These are phyloP conservation scores for Penicillium robsamsonii DNA, from an alignment of 495 filamentous ascomycete genomes.

Conservation along the genomic window DNA sequence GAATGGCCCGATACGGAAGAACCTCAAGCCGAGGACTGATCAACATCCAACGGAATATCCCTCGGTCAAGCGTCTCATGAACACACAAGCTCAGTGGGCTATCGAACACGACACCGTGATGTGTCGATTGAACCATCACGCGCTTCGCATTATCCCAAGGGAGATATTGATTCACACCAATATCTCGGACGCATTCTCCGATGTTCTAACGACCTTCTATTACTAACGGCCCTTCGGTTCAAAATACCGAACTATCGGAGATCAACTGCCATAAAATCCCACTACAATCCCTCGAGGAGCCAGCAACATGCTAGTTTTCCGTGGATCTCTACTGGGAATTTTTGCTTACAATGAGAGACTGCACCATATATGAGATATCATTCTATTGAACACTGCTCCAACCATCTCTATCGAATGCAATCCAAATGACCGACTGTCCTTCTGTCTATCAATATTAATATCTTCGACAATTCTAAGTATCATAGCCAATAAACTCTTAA, in stretches of 20 bases:
- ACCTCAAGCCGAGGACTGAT: too few relatives aligned
- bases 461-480: neutral
- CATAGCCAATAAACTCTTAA: slow-evolving; percentile 1
- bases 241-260: neutral
- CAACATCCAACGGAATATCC: too few relatives aligned
- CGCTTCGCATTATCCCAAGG: neutral
- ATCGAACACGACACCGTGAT: neutral
- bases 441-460: neutral
- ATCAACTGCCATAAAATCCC: neutral
- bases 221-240: too few relatives aligned
- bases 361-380: neutral
- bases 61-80: neutral
- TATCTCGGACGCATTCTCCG: neutral
- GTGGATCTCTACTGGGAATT: neutral
- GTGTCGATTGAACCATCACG: neutral
- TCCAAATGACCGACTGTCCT: neutral
- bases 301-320: neutral
- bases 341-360: neutral
- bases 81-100: neutral
- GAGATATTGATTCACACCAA: neutral
- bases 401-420: neutral
- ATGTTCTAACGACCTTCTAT: neutral
- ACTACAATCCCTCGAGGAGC: neutral
- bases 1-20: neutral
- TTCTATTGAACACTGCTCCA: neutral